Conservation (phyloP, 2,329 filamentous ascomycete species). For the Cladosporium phlei region DNA sequence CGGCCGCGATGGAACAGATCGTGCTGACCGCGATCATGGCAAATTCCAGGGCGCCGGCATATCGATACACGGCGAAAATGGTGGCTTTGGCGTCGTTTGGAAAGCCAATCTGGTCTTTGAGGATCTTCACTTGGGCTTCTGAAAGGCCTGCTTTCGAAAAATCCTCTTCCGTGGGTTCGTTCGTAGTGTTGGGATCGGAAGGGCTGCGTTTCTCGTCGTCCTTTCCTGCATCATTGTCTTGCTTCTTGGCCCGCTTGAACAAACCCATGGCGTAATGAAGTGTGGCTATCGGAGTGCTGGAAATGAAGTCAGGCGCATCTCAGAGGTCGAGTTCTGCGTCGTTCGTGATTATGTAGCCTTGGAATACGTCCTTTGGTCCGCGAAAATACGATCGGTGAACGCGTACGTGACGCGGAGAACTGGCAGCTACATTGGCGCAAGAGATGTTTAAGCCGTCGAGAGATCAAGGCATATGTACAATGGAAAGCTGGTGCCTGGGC, state of each 20-base stretch:
- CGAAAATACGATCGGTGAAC: too few species aligned
- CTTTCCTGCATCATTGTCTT: neutral
- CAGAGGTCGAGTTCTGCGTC: too few species aligned
- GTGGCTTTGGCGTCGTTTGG: constrained; percentile 5
- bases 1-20: constrained; percentile 35
- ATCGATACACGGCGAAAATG: constrained; percentile 9
- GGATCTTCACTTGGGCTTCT: constrained; percentile 10
- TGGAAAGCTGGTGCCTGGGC: too few species aligned
- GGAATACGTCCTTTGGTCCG: too few species aligned
- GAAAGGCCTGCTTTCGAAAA: constrained; percentile 3
- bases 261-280: neutral
- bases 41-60: neutral
- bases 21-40: constrained; percentile 25
- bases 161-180: constrained; percentile 1
- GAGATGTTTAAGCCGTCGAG: too few species aligned
- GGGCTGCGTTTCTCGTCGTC: neutral
- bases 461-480: too few species aligned
- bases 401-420: too few species aligned
- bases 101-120: constrained; percentile 9
- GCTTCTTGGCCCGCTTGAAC: constrained; percentile 3
- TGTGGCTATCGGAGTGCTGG: too few species aligned
- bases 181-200: neutral
- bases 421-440: too few species aligned
- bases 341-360: too few species aligned
- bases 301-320: too few species aligned